Base-by-base conservation (phyloP, 163 green algal genomes). In the Chlamydomonas reinhardtii region DNA sequence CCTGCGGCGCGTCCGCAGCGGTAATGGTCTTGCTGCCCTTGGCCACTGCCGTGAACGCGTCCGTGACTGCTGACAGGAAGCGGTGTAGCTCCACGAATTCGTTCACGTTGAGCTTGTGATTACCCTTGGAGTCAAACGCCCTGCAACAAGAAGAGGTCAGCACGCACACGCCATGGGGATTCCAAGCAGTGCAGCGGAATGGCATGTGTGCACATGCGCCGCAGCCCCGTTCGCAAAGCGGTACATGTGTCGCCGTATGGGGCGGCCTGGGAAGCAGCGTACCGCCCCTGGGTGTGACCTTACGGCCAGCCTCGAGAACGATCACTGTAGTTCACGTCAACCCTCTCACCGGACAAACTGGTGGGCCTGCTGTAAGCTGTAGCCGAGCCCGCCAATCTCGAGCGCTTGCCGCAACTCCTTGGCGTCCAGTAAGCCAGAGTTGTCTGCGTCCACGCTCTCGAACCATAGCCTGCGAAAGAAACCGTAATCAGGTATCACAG, bases 21-120 rank as follows among this genome's bases (percentile, higher is more conserved):
- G 52, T 32, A 9, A 85, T 56, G 48, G 48, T 56, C 8, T 31
- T 11, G 5, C 12, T 52, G 32, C 43, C 62, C 27, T 17, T 29
- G 2, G 66, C n/a, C 29, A 62, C 25, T 0, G 2, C 27, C 22
- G 32, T 24, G n/a, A 85, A 85, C 29, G 27, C 34, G 48, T 62
- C 71, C 32, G 65, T 70, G 0, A 77, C 68, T 9, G 32, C 4
- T 1, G n/a, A 27, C n/a, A 85, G 78, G 52, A 85, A 85, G 24
- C 27, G 24, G 52, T 85, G 78, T 52, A 85, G 48, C 68, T 77
- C 68, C 6, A 85, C 34, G 32, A 85, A 85, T 8, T 84, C 76
- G 76, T 84, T 84, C 5, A 85, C n/a, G 52, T 85, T 56, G 48
- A 85, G 78, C 54, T 69, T 76, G 6, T 85, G 43, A 48, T 76